phyloP scores from a whole-genome alignment of 192 early-diverging fungal species.

The Mortierella claussenii region DNA sequence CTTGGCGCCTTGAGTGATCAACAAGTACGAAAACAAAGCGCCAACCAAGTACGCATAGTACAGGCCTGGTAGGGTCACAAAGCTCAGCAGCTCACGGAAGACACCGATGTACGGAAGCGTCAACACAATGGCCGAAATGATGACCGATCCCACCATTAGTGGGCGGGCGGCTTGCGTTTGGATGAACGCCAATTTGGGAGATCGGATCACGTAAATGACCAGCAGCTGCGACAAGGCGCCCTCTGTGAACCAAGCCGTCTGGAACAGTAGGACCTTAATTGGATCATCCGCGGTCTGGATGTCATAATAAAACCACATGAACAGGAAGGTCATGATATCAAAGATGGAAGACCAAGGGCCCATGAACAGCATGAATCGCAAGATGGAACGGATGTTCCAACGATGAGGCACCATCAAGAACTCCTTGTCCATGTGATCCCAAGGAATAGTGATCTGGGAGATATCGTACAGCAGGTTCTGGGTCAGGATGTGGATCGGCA shows the following conservation, averaged over 20 bases:
- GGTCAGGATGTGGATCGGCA: slow-evolving; percentile 54
- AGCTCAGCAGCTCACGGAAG: slow-evolving; percentile 29
- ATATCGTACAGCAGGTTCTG: slow-evolving; percentile 65
- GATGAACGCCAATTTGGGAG: slow-evolving; percentile 59
- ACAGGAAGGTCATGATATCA: slow-evolving; percentile 56
- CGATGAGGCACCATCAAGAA: slow-evolving; percentile 55
- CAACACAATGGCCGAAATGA: slow-evolving; percentile 29
- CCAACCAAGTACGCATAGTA: slow-evolving; percentile 48
- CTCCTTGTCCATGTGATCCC: slow-evolving; percentile 61
- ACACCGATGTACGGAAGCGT: slow-evolving; percentile 44
- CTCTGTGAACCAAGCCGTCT: slow-evolving; percentile 60
- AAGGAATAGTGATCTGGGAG: slow-evolving; percentile 61
- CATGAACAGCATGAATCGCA: slow-evolving; percentile 61
- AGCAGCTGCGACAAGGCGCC: slow-evolving; percentile 57
- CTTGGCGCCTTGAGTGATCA: slow-evolving; percentile 54
- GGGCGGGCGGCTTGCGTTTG: slow-evolving; percentile 51
- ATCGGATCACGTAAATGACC: slow-evolving; percentile 61
- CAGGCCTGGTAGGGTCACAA: slow-evolving; percentile 38
- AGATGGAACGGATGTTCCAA: slow-evolving; percentile 56
- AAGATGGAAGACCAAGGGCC: slow-evolving; percentile 61
- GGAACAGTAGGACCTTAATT: slow-evolving; percentile 26
- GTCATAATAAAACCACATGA: slow-evolving; percentile 56
- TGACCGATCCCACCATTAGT: slow-evolving; percentile 20
- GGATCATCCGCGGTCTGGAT: slow-evolving; percentile 22
- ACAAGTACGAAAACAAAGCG: slow-evolving; percentile 40